Evolutionary conservation across 2,329 filamentous ascomycete species (phyloP), one percentile per base, ranked within the genome.

Genomic region (Cladosporium phlei): DNA sequence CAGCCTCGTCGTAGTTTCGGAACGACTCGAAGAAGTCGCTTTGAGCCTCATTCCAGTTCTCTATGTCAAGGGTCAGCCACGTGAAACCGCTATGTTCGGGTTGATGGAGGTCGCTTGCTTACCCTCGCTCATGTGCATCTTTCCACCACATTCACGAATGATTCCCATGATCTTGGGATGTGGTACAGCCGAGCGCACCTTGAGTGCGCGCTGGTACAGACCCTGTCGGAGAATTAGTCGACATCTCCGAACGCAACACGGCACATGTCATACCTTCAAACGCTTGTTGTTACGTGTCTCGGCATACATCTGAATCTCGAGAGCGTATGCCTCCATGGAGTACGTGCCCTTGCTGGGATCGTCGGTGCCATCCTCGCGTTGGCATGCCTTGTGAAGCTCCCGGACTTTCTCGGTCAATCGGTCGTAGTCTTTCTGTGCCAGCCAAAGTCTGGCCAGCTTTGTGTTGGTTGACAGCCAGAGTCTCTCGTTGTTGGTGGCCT

Each of bases 131-230:
- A 98, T 97, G 72, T 97, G 90, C 93, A 98, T 98, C 75, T 98
- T 98, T 59, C 93, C 93, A 60, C 93, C 93, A 65, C 93, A 98
- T 71, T 98, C 93, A 46, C 91, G 85, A 63, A 98, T 98, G 66
- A 98, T 91, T 42, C 93, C 93, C 88, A 97, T 96, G 66, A 98
- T 95, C 71, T 95, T 95, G 49, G 93, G 93, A 69, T 98, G 93
- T 29, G 93, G 91, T 10, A 98, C 93, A 0, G 93, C 93, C n/a
- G 93, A 97, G 52, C 88, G 85, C 46, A 98, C 91, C 55, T 86
- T 86, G 39, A 98, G 78, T 4, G 93, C 93, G 51, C 86, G 85
- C 66, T 95, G 86, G 67, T 97, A 98, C 12, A 97, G 76, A 11
- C 84, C 79, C 75, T 78, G 57, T 16, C 30, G 25, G 30, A 48